These are phyloP conservation scores for Cladophialophora carrionii DNA, from an alignment of 2,329 filamentous ascomycete genomes.

Conservation along the genomic window DNA sequence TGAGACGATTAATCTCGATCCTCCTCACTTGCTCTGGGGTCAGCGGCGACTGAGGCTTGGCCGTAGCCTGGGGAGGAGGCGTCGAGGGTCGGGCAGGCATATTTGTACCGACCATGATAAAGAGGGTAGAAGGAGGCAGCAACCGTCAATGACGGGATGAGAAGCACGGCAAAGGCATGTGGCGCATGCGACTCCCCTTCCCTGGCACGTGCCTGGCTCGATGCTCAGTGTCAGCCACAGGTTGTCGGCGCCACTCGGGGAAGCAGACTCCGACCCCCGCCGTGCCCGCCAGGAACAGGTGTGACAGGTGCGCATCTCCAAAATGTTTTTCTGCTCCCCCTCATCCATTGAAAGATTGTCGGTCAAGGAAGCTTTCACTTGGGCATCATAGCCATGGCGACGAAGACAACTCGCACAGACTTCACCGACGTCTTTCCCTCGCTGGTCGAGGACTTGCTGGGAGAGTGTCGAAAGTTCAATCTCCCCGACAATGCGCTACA, in stretches of 20 bases:
- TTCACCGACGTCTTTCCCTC: constrained; percentile 90
- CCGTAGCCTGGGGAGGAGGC: constrained; percentile 46
- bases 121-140: neutral
- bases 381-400: constrained; percentile 59
- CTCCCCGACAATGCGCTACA: constrained; percentile 77
- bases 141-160: neutral
- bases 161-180: neutral
- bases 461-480: constrained; percentile 78
- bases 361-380: constrained; percentile 19
- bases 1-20: constrained; percentile 83
- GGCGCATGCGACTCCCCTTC: neutral
- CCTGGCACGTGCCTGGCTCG: neutral
- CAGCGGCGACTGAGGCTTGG: constrained; percentile 51
- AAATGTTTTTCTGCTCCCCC: constrained; percentile 20
- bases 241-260: constrained; percentile 27
- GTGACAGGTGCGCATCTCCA: constrained; percentile 8
- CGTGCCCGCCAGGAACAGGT: neutral
- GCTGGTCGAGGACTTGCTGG: constrained; percentile 78
- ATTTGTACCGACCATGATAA: neutral
- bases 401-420: constrained; percentile 69
- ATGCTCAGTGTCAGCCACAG: constrained; percentile 7
- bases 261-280: constrained; percentile 11
- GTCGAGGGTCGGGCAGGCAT: constrained; percentile 51
- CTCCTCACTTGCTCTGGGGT: constrained; percentile 65
- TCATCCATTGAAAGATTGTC: constrained; percentile 14